Percentiles rank a stretch among this genome's conserved stretches.
phyloP scores from a whole-genome alignment of 2,329 filamentous ascomycete genomes.

The Fusarium drepaniforme region DNA sequence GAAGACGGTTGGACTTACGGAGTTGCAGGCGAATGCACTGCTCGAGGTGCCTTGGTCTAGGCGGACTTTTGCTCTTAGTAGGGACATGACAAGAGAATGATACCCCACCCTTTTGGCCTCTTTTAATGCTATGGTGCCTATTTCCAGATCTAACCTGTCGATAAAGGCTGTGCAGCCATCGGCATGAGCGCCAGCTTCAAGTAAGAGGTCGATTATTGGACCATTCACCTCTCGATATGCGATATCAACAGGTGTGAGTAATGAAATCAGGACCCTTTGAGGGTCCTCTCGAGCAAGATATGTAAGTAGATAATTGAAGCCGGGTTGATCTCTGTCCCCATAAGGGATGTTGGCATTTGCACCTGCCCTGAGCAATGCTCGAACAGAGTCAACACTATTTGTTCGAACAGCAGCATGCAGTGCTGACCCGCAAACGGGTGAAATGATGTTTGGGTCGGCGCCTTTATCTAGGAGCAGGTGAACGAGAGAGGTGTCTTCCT shows the following conservation, averaged over 20 bases:
- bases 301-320: background rate
- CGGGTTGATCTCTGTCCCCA: background rate
- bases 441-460: background rate
- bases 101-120: no score
- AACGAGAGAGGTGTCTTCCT: background rate
- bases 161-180: background rate
- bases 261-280: background rate
- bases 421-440: background rate
- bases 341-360: background rate
- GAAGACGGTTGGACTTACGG: no score
- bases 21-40: no score
- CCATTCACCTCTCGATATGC: background rate
- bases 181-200: background rate
- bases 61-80: no score
- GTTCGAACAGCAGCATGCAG: background rate
- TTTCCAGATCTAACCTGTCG: no score
- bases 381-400: fast-evolving
- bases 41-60: no score
- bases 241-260: background rate
- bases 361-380: background rate
- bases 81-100: no score
- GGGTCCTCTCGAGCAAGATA: no score
- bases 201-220: background rate
- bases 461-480: background rate
- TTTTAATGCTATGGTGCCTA: no score